Percentiles rank a stretch among this genome's conserved stretches.
These are phyloP conservation scores for Agrocybe pediades DNA, from an alignment of 768 basidiomycete genomes.

Conservation along the genomic window DNA sequence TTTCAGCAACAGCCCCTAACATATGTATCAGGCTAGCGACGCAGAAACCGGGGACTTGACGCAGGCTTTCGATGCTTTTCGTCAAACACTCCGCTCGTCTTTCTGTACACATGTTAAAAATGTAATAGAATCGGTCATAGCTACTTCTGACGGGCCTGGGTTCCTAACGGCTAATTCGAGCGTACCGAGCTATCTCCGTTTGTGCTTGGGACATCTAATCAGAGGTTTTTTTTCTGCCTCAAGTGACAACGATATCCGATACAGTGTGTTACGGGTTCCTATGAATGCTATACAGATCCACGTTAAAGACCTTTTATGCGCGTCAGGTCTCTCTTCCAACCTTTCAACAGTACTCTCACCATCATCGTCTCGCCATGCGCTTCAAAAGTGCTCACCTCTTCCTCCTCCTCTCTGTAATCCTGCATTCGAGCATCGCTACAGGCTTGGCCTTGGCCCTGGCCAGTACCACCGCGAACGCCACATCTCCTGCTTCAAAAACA, in stretches of 20 bases:
- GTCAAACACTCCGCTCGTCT: neutral
- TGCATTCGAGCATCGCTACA: constrained; percentile 12
- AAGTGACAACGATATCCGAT: constrained; percentile 8
- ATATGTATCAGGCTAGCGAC: too few species aligned
- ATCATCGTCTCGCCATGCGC: constrained; percentile 19
- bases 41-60: too few species aligned
- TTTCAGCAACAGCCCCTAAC: too few species aligned
- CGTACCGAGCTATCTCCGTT: constrained; percentile 21
- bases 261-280: constrained; percentile 5
- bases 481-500: constrained; percentile 13
- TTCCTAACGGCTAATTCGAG: constrained; percentile 2
- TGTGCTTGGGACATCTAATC: constrained; percentile 20
- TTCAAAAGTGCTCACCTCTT: constrained; percentile 15
- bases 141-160: neutral
- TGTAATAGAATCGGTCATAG: too few species aligned
- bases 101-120: neutral
- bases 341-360: constrained; percentile 10
- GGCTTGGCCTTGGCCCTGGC: too few species aligned
- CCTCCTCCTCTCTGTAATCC: constrained; percentile 12
- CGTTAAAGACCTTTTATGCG: constrained; percentile 4
- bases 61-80: too few species aligned
- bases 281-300: constrained; percentile 16
- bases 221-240: constrained; percentile 17
- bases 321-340: constrained; percentile 11
- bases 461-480: constrained; percentile 5